Base-by-base conservation (phyloP, 2,329 filamentous ascomycete species). In the Cadophora malorum region DNA sequence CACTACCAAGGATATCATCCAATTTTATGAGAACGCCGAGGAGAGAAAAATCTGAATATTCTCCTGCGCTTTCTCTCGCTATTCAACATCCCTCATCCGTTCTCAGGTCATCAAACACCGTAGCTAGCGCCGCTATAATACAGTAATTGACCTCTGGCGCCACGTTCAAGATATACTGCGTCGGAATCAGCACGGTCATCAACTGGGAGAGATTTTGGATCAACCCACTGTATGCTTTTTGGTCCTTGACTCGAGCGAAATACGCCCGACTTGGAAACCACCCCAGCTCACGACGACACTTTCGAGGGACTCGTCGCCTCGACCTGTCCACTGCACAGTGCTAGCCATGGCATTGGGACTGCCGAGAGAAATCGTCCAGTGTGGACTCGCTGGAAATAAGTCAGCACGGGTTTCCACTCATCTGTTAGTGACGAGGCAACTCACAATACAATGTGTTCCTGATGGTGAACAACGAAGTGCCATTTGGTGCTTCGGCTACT, bases 51-150 rank as follows among this genome's bases (percentile, higher is more conserved):
- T 38, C 35, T 45, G 12, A 10, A 45, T 3, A 45, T 16, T 45
- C 14, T 19, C 41, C 35, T 28, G 14, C 9, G 35, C 35, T 9
- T 38, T 38, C 2, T 14, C 8, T 9, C 9, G 3, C 14, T 7
- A 38, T 47, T 47, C 6, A 70, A 65, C 52, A 68, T 23, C 67
- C 67, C 35, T 72, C 69, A 67, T 72, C 70, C 10, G 62, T 67
- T 45, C 70, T 68, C 63, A 69, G 68, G 41, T 72, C 70, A 67
- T 72, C 70, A 47, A 72, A 69, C 14, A 70, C 67, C 3, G 69
- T 70, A 3, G 65, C 50, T 47, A 72, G 56, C 2, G 69, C 67
- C 12, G 67, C 65, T 58, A 72, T 69, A 21, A 70, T 66, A 33
- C 60, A 62, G 49, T 69, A 72, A 31, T 72, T 70, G 52, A 66